These are phyloP conservation scores for Zelopaecilomyces penicillatus DNA, from an alignment of 2,329 filamentous ascomycete species.

Conservation along the genomic window DNA sequence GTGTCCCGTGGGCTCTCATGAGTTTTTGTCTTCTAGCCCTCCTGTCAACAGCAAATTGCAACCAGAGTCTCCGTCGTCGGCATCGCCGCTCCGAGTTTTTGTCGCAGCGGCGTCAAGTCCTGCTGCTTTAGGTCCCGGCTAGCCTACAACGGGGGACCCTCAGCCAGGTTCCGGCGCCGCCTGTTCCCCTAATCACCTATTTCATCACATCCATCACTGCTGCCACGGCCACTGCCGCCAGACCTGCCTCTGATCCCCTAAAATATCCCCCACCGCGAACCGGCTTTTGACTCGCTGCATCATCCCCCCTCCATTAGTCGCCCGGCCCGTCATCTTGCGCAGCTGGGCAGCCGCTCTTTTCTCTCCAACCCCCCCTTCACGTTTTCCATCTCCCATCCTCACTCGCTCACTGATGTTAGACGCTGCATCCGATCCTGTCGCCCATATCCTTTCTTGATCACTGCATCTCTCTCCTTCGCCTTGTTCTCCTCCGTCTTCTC, in stretches of 20 bases:
- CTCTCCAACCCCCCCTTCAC: neutral
- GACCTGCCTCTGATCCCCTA: neutral
- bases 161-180: no score
- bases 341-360: neutral
- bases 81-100: slow-evolving; percentile 2
- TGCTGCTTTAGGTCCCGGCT: neutral
- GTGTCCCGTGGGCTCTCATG: neutral
- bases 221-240: neutral
- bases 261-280: neutral
- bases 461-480: neutral
- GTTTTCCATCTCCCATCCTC: neutral
- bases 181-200: no score
- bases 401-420: neutral
- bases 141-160: no score
- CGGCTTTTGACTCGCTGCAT: neutral
- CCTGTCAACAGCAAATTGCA: neutral
- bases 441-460: no score
- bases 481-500: slow-evolving; percentile 1
- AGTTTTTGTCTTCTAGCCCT: slow-evolving; percentile 2
- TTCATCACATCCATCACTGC: neutral
- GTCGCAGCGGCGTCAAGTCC: slow-evolving; percentile 1
- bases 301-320: neutral
- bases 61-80: neutral
- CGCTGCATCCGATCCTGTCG: no score
- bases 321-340: neutral